Evolutionary conservation across 1,284 basidiomycete species (phyloP).

Genomic region (Leccinum pallidistipes): DNA sequence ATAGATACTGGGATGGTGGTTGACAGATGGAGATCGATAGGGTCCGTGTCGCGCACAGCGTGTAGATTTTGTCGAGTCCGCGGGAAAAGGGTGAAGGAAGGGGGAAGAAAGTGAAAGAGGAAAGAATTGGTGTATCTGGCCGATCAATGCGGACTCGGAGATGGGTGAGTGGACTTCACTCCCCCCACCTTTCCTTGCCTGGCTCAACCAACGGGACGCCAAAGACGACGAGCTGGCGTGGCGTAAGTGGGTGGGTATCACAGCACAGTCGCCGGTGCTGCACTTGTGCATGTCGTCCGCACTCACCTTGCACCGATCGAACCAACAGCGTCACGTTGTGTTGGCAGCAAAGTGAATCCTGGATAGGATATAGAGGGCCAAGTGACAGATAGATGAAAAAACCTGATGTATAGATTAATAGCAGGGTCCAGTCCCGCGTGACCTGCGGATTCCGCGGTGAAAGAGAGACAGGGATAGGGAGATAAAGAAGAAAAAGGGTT

Average conservation of each 20-base stretch:
- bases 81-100: neutral
- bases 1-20: neutral
- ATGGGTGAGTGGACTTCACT: neutral
- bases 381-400: neutral
- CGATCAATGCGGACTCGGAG: neutral
- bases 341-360: neutral
- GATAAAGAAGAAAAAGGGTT: neutral
- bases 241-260: neutral
- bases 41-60: neutral
- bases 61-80: neutral
- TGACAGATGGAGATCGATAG: neutral
- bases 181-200: neutral
- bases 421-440: neutral
- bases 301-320: neutral
- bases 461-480: neutral
- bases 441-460: neutral
- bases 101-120: neutral
- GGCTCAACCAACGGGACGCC: neutral
- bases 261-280: neutral
- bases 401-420: neutral
- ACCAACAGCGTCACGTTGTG: neutral
- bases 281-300: neutral
- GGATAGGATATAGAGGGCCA: neutral
- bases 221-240: neutral
- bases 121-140: neutral